phyloP scores from a whole-genome alignment of 2,329 filamentous ascomycete species.

The Coleophoma eucalyptorum region DNA sequence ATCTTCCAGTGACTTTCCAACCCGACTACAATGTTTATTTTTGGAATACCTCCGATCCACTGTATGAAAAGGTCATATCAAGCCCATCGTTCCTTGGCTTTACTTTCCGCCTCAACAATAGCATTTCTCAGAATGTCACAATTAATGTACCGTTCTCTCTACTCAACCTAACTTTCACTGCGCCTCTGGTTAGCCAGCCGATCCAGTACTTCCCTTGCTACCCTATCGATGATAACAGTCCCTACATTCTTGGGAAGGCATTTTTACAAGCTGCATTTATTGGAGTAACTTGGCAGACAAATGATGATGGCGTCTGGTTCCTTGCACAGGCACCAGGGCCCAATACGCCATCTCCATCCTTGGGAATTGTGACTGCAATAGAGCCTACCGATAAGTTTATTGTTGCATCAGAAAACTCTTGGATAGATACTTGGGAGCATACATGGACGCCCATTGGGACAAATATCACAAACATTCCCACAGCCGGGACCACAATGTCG shows the following conservation, averaged over 20 bases:
- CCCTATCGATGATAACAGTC: neutral
- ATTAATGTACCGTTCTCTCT: conserved; percentile 15
- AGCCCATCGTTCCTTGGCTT: conserved; percentile 32
- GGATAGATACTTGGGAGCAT: conserved; percentile 11
- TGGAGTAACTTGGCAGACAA: conserved; percentile 23
- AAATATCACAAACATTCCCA: neutral
- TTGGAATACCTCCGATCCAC: conserved; percentile 25
- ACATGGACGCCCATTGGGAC: conserved; percentile 4
- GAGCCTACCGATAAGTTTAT: conserved; percentile 6
- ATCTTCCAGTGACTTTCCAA: conserved; percentile 27
- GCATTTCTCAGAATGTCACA: conserved; percentile 25
- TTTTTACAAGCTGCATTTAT: conserved; percentile 34
- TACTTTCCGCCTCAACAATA: conserved; percentile 21
- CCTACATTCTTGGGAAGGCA: conserved; percentile 26
- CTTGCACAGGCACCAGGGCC: conserved; percentile 26
- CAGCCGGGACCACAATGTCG: neutral
- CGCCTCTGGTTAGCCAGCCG: conserved; percentile 8
- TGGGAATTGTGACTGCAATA: neutral
- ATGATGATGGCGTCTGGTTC: conserved; percentile 13
- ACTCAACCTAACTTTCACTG: conserved; percentile 12
- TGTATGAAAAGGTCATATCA: conserved; percentile 25
- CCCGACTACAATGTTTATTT: conserved; percentile 25
- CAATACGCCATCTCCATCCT: conserved; percentile 5
- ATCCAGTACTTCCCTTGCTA: conserved; percentile 10
- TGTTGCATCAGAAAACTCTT: conserved; percentile 6